Evolutionary conservation across 2,329 filamentous ascomycete genomes (phyloP).

Genomic region (Podosphaera fusca): DNA sequence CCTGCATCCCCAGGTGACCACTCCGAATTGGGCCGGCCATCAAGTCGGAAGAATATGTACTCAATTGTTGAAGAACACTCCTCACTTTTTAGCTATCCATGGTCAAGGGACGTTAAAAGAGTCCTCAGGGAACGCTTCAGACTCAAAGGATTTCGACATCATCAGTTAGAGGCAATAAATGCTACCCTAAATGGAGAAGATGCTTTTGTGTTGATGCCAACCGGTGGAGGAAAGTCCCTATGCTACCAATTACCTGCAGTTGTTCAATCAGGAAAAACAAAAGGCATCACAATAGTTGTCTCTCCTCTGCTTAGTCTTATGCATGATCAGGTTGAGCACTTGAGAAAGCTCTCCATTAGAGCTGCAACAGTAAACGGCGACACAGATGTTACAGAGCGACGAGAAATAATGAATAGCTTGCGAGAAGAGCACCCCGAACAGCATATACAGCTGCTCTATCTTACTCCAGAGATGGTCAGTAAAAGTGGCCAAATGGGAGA

Average conservation of each 20-base stretch:
- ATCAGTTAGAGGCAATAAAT: constrained; percentile 91
- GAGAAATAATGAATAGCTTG: constrained; percentile 40
- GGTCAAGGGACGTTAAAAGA: constrained; percentile 66
- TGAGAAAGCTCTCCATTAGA: constrained; percentile 50
- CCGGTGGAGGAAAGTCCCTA: constrained; percentile 85
- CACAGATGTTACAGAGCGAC: constrained; percentile 36
- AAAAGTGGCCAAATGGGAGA: constrained; percentile 50
- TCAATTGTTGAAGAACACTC: constrained; percentile 18
- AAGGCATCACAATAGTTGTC: constrained; percentile 79
- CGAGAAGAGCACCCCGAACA: constrained; percentile 44
- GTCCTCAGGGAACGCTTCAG: constrained; percentile 68
- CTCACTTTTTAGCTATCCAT: constrained; percentile 41
- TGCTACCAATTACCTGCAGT: constrained; percentile 91
- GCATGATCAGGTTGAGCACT: constrained; percentile 84
- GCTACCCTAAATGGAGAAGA: constrained; percentile 71
- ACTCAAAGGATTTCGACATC: constrained; percentile 66
- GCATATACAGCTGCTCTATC: constrained; percentile 68
- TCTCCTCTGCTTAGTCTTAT: constrained; percentile 87
- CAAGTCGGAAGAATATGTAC: constrained; percentile 12
- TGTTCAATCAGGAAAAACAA: constrained; percentile 55
- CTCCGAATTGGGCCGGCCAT: constrained; percentile 3
- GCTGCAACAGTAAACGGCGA: constrained; percentile 69
- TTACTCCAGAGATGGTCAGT: constrained; percentile 90
- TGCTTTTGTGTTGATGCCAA: constrained; percentile 92
- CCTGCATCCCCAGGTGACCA: constrained; percentile 3